These are phyloP conservation scores for Saprolegnia parasitica DNA, from an alignment of 352 stramenopile genomes.

Conservation along the genomic window DNA sequence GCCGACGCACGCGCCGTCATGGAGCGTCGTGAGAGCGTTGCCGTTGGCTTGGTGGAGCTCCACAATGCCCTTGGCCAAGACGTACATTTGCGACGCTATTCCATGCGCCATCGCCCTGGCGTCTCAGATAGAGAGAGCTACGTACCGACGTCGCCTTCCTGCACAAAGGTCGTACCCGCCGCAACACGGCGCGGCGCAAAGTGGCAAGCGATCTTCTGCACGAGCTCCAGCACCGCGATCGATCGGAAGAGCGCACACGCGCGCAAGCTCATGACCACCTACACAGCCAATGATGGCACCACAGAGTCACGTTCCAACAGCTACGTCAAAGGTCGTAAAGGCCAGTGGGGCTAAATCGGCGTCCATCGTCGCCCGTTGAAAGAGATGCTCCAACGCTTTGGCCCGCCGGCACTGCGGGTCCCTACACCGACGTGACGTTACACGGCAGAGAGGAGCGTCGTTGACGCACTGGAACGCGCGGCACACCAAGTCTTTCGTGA, in stretches of 20 bases:
- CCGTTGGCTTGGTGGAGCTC: slow-evolving; percentile 69
- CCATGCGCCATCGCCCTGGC: too few relatives aligned
- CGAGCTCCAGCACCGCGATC: slow-evolving; percentile 70
- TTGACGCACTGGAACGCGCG: slow-evolving; percentile 55
- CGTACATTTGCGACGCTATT: slow-evolving; percentile 73
- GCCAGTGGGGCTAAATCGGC: background rate
- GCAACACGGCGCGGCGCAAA: slow-evolving; percentile 57
- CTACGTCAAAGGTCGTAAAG: slow-evolving; percentile 14
- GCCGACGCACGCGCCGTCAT: slow-evolving; percentile 67
- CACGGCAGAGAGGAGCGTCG: background rate
- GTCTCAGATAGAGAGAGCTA: background rate
- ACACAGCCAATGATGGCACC: too few relatives aligned
- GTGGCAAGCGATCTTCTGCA: slow-evolving; percentile 70
- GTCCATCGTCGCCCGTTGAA: background rate
- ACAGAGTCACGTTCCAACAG: slow-evolving; percentile 5
- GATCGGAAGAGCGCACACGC: slow-evolving; percentile 77
- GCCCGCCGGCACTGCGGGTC: background rate
- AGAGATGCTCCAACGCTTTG: slow-evolving; percentile 11
- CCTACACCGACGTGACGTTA: slow-evolving; percentile 24
- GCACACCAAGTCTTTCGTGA: slow-evolving; percentile 68
- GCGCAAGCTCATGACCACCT: slow-evolving; percentile 78
- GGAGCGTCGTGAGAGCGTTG: slow-evolving; percentile 55
- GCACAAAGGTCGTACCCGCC: slow-evolving; percentile 52
- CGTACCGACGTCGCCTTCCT: slow-evolving; percentile 6
- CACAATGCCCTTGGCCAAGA: slow-evolving; percentile 62